Evolutionary conservation across 148 eudicot species (phyloP).

Genomic region (Selenicereus undatus): DNA sequence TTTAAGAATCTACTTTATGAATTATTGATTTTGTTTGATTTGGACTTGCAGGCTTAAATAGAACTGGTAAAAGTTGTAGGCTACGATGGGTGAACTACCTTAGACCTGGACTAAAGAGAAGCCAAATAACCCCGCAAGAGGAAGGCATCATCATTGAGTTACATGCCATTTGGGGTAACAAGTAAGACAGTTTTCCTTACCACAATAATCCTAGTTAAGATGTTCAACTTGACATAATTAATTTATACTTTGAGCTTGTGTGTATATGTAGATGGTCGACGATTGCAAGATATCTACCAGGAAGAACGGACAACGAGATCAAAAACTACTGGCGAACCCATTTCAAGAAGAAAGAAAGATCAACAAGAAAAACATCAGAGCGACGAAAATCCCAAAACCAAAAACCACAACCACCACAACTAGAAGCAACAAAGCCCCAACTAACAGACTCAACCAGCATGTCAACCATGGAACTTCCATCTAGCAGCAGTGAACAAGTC

Average conservation of each 20-base stretch:
- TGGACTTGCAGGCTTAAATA: conserved; percentile 42
- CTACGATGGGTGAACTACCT: conserved; percentile 78
- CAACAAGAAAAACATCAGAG: conserved; percentile 20
- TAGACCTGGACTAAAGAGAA: conserved; percentile 62
- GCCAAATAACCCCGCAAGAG: conserved; percentile 60
- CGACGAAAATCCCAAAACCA: conserved; percentile 23
- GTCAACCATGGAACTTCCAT: conserved; percentile 1
- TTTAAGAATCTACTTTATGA: background rate
- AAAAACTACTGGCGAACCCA: conserved; percentile 66
- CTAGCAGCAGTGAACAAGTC: background rate
- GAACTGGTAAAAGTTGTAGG: conserved; percentile 69
- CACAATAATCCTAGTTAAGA: background rate
- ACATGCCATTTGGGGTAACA: conserved; percentile 75
- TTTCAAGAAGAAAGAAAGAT: conserved; percentile 44
- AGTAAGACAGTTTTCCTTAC: conserved; percentile 26
- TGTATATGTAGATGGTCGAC: conserved; percentile 49
- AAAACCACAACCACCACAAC: conserved; percentile 2
- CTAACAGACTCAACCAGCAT: background rate
- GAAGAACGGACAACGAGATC: conserved; percentile 60
- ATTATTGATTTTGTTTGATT: background rate
- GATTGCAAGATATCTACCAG: conserved; percentile 56
- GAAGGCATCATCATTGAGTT: conserved; percentile 68
- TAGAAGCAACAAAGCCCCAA: background rate
- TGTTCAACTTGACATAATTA: too few relatives aligned
- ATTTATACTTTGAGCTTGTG: background rate